Evolutionary conservation across 2,329 filamentous ascomycete species (phyloP).

Genomic region (Fulvia fulva): DNA sequence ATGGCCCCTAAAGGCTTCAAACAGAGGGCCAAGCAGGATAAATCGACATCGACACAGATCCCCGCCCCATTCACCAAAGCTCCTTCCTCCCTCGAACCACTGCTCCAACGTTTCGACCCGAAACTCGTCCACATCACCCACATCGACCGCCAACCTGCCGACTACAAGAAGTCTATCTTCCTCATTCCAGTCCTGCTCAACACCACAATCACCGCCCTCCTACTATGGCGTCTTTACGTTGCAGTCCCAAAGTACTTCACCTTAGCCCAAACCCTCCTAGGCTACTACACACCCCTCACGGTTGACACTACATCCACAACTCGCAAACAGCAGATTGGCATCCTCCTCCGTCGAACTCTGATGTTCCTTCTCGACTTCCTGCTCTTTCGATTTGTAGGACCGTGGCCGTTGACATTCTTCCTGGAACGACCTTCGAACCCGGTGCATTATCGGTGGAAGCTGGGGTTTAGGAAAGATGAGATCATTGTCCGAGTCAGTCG

Average conservation of each 20-base stretch:
- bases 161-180: slow-evolving; percentile 81
- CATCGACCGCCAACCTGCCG: slow-evolving; percentile 65
- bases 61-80: slow-evolving; percentile 62
- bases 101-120: slow-evolving; percentile 63
- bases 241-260: slow-evolving; percentile 70
- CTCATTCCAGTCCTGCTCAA: slow-evolving; percentile 75
- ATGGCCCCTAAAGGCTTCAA: slow-evolving; percentile 11
- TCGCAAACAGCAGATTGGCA: slow-evolving; percentile 54
- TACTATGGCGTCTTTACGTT: slow-evolving; percentile 64
- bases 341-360: slow-evolving; percentile 57
- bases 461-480: slow-evolving; percentile 77
- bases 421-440: slow-evolving; percentile 62
- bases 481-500: slow-evolving; percentile 75
- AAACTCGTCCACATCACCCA: slow-evolving; percentile 79
- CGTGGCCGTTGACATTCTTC: slow-evolving; percentile 51
- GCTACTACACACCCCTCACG: slow-evolving; percentile 62
- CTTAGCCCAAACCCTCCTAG: slow-evolving; percentile 61
- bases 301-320: slow-evolving; percentile 57
- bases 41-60: slow-evolving; percentile 11
- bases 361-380: slow-evolving; percentile 72
- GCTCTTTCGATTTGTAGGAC: slow-evolving; percentile 41
- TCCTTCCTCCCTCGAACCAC: slow-evolving; percentile 59
- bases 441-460: slow-evolving; percentile 64
- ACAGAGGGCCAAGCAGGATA: slow-evolving; percentile 20
- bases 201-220: slow-evolving; percentile 58